phyloP scores from a whole-genome alignment of 148 eudicot species.

The Camellia lanceoleosa region DNA sequence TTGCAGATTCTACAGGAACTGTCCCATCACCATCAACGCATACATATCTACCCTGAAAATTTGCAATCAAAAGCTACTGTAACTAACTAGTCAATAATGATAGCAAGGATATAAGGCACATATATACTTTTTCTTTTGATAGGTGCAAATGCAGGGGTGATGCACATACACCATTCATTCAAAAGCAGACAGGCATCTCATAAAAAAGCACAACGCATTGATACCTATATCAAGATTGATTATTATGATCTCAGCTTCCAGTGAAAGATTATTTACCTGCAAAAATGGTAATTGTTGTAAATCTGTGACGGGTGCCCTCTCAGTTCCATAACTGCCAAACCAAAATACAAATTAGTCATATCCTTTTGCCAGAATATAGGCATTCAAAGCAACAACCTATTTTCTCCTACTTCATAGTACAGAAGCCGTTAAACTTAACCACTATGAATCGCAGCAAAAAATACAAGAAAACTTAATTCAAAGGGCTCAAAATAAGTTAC shows the following conservation, averaged over 20 bases:
- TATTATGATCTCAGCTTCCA: background rate
- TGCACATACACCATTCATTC: constrained; percentile 9
- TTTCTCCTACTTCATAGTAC: background rate
- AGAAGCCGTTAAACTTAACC: background rate
- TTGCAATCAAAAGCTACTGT: constrained; percentile 6
- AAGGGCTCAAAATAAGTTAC: constrained; percentile 31
- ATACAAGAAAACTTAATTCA: background rate
- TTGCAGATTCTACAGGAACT: constrained; percentile 92
- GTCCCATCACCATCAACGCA: constrained; percentile 94
- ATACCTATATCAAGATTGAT: background rate
- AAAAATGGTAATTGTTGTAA: constrained; percentile 56
- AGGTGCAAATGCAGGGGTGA: background rate
- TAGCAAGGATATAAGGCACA: background rate
- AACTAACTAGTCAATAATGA: background rate
- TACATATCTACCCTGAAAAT: constrained; percentile 56
- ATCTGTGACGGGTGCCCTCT: constrained; percentile 62
- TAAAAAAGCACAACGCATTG: constrained; percentile 1
- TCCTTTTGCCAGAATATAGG: background rate
- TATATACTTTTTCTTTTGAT: background rate
- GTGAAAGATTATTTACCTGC: constrained; percentile 33
- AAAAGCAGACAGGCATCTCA: constrained; percentile 8
- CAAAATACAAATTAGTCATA: constrained; percentile 9
- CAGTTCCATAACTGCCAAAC: constrained; percentile 82
- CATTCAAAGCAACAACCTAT: background rate
- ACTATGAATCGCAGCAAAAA: background rate